These are phyloP conservation scores for Sporothrix luriei DNA, from an alignment of 2,329 filamentous ascomycete genomes.

Conservation along the genomic window DNA sequence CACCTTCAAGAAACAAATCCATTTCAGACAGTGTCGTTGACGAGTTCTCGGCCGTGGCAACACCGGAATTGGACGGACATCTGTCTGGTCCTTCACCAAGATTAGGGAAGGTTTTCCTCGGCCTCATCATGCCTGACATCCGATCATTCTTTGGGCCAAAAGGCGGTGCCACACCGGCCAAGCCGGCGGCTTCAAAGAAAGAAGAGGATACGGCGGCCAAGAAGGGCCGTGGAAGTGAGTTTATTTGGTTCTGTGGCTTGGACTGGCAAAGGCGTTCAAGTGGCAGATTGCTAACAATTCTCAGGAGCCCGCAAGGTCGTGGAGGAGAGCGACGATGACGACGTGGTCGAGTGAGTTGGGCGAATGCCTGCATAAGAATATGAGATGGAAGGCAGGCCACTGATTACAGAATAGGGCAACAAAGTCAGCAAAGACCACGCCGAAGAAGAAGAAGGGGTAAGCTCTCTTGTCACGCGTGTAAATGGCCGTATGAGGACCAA, in stretches of 20 bases:
- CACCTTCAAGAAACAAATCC: background rate
- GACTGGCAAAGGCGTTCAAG: too few relatives aligned
- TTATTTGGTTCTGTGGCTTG: constrained; percentile 6
- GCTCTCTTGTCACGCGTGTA: constrained; percentile 36
- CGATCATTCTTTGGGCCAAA: constrained; percentile 74
- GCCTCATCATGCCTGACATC: constrained; percentile 66
- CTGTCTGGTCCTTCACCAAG: constrained; percentile 4
- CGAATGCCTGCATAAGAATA: constrained; percentile 28
- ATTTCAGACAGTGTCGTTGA: background rate
- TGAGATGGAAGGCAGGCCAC: background rate
- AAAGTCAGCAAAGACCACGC: constrained; percentile 56
- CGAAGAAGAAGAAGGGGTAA: constrained; percentile 60
- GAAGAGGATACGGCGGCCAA: constrained; percentile 40
- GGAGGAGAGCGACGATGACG: constrained; percentile 37
- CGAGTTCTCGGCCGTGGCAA: background rate
- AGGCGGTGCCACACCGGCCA: constrained; percentile 47
- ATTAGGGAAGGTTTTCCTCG: background rate
- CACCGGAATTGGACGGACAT: constrained; percentile 9
- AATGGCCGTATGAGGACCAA: background rate
- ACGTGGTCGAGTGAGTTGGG: constrained; percentile 43
- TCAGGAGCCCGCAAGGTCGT: constrained; percentile 41
- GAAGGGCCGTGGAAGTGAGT: constrained; percentile 37
- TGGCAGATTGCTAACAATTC: constrained; percentile 4
- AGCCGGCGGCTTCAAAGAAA: constrained; percentile 47
- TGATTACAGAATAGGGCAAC: constrained; percentile 49